A percentile compares a stretch with the other conserved stretches of the same genome.
phyloP scores from a whole-genome alignment of 1,139 yeast species.

The Arxiozyma telluris region DNA sequence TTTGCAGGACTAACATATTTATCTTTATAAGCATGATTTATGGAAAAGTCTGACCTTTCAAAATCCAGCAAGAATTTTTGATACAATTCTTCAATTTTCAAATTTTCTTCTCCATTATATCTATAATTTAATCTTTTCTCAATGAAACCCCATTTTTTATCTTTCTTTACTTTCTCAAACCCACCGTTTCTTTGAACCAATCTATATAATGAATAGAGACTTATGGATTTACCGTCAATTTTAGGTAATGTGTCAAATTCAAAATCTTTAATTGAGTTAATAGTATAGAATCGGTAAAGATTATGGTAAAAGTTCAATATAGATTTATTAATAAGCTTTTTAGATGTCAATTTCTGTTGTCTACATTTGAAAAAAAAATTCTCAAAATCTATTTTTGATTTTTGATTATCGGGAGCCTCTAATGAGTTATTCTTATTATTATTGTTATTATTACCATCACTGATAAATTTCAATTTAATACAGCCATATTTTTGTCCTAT shows the following conservation, averaged over 20 bases:
- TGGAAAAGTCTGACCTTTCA: not conserved
- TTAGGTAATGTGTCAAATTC: conserved; percentile 37
- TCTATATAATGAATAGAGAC: conserved; percentile 43
- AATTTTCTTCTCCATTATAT: not conserved
- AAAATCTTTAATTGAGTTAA: conserved; percentile 13
- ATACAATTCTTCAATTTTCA: not conserved
- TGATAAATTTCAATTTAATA: conserved; percentile 41
- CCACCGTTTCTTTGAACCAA: conserved; percentile 54
- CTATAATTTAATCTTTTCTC: conserved; percentile 36
- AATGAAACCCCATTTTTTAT: conserved; percentile 54
- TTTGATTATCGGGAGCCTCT: not conserved
- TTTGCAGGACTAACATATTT: not conserved
- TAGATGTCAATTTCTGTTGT: conserved; percentile 41
- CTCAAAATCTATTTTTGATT: conserved; percentile 37
- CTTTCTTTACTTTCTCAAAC: conserved; percentile 43
- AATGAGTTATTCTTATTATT: not conserved
- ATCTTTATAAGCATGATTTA: not conserved
- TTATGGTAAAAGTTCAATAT: conserved; percentile 32
- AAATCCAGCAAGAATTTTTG: not conserved
- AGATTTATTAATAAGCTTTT: conserved; percentile 27
- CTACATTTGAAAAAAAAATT: conserved; percentile 51
- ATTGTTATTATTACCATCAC: not conserved
- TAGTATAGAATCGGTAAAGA: conserved; percentile 30
- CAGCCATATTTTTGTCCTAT: conserved; percentile 57
- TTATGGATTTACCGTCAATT: conserved; percentile 49